Conservation (phyloP, 1,139 yeast species). For the Magnusiomyces sp. region DNA sequence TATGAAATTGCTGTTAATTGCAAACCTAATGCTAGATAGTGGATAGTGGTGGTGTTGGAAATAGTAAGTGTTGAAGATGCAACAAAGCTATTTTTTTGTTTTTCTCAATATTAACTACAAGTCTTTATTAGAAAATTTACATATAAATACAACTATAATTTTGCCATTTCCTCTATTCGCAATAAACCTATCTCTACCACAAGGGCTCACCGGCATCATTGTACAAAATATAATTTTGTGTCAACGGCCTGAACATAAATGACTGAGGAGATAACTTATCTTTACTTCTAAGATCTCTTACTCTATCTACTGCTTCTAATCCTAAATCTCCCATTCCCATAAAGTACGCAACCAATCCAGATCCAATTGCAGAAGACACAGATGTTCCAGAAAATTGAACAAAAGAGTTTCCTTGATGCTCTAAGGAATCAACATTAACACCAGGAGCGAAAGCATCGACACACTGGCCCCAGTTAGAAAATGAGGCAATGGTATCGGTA, state of each 20-base stretch:
- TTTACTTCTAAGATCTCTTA: slow-evolving; percentile 1
- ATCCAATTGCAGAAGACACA: slow-evolving; percentile 75
- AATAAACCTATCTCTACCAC: no score
- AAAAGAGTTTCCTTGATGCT: slow-evolving; percentile 23
- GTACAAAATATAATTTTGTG: slow-evolving; percentile 36
- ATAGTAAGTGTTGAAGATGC: no score
- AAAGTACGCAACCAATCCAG: slow-evolving; percentile 62
- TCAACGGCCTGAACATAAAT: slow-evolving; percentile 25
- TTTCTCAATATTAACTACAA: no score
- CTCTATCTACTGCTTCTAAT: slow-evolving; percentile 34
- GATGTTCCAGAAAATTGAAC: slow-evolving; percentile 70
- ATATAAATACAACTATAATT: no score
- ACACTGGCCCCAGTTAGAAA: slow-evolving; percentile 84
- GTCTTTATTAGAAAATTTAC: no score
- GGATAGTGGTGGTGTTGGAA: no score
- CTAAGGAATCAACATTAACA: slow-evolving; percentile 48
- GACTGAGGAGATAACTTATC: background rate
- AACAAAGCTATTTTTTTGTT: no score
- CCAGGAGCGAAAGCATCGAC: slow-evolving; percentile 84
- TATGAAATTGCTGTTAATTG: no score
- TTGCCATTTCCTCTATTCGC: background rate
- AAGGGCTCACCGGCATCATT: slow-evolving; percentile 35
- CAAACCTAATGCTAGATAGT: no score
- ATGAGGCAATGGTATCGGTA: slow-evolving; percentile 57
- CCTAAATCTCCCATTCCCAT: slow-evolving; percentile 52